phyloP scores from a whole-genome alignment of 345 rosid genomes.

The Psidium friedrichsthalianum region DNA sequence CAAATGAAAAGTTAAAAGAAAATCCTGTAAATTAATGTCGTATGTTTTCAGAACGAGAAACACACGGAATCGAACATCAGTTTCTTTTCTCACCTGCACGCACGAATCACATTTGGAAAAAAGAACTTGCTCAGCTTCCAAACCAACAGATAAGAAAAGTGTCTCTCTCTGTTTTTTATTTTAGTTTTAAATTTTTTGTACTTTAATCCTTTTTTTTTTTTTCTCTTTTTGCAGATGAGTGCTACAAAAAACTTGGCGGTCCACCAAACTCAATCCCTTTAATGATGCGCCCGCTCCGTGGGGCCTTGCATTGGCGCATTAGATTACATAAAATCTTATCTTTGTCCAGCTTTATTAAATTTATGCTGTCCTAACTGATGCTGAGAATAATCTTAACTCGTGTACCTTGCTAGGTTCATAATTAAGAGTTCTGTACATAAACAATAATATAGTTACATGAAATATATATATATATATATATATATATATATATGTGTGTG shows the following conservation, averaged over 20 bases:
- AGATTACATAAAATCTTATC: constrained; percentile 1
- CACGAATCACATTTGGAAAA: background rate
- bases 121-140: background rate
- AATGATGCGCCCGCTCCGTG: background rate
- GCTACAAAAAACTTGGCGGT: background rate
- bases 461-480: too few relatives aligned
- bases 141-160: background rate
- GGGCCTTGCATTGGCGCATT: background rate
- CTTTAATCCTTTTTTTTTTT: background rate
- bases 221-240: background rate
- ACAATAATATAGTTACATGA: background rate
- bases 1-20: background rate
- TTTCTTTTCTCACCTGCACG: background rate
- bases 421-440: background rate
- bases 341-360: background rate
- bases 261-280: background rate
- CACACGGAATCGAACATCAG: background rate
- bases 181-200: background rate
- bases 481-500: background rate
- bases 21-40: background rate
- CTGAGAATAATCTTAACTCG: background rate
- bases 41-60: background rate
- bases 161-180: background rate
- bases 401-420: background rate
- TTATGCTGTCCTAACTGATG: background rate